Percentiles rank a stretch among this genome's conserved stretches.
Conservation (phyloP, 2,329 filamentous ascomycete genomes). For the Chlorencoelia australis region DNA sequence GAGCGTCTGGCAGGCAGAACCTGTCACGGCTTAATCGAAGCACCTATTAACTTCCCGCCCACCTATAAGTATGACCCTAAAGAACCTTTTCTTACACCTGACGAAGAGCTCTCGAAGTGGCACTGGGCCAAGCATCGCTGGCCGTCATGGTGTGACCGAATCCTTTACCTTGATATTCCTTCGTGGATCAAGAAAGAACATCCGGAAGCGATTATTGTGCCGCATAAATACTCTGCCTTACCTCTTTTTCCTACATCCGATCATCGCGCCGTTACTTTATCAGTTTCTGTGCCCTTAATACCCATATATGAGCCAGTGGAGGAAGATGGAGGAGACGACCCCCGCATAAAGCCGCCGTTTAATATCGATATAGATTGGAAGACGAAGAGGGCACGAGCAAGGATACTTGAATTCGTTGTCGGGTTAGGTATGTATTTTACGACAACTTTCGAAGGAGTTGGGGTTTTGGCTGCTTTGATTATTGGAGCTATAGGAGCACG, state of each 20-base stretch:
- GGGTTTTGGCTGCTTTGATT: slow-evolving; percentile 21
- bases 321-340: slow-evolving; percentile 26
- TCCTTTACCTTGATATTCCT: slow-evolving; percentile 63
- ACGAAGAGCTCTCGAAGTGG: slow-evolving; percentile 43
- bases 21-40: slow-evolving; percentile 69
- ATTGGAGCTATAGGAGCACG: slow-evolving; percentile 22
- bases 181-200: slow-evolving; percentile 35
- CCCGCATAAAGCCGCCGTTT: slow-evolving; percentile 42
- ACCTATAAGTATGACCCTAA: slow-evolving; percentile 78
- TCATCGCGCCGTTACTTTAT: slow-evolving; percentile 73
- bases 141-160: slow-evolving; percentile 88
- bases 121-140: slow-evolving; percentile 73
- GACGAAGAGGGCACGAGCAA: slow-evolving; percentile 39
- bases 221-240: slow-evolving; percentile 59
- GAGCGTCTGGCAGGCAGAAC: slow-evolving; percentile 62
- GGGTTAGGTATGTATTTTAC: slow-evolving; percentile 41
- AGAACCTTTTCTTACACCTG: slow-evolving; percentile 31
- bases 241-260: slow-evolving; percentile 77
- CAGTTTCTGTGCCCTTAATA: slow-evolving; percentile 52
- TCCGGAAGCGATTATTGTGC: slow-evolving; percentile 38
- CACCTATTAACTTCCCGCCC: slow-evolving; percentile 68
- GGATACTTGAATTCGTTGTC: slow-evolving; percentile 47
- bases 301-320: slow-evolving; percentile 28
- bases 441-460: slow-evolving; percentile 25
- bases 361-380: slow-evolving; percentile 47